These are phyloP conservation scores for Stylosanthes scabra DNA, from an alignment of 331 rosid genomes.

Conservation along the genomic window DNA sequence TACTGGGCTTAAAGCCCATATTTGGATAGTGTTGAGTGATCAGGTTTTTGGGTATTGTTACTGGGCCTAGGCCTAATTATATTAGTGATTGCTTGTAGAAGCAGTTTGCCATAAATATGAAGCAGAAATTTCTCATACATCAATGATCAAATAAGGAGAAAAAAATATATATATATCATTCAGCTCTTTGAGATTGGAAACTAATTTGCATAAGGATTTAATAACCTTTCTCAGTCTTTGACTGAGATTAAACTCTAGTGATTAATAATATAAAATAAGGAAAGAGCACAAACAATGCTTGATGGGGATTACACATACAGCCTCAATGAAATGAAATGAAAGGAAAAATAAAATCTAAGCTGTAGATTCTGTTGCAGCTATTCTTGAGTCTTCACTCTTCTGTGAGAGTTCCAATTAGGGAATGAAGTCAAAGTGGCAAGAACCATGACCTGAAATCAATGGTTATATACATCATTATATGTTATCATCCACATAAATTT, in stretches of 20 bases:
- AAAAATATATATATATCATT: not conserved
- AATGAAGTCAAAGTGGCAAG: conserved; percentile 65
- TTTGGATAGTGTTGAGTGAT: too few species aligned
- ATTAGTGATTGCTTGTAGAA: too few species aligned
- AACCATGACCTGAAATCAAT: conserved; percentile 58
- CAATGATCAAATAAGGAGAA: not conserved
- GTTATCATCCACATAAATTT: too few species aligned
- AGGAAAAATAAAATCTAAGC: too few species aligned
- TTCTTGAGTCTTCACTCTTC: not conserved
- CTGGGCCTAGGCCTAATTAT: too few species aligned
- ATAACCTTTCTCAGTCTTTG: conserved; percentile 3
- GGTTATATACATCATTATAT: not conserved
- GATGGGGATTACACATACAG: too few species aligned
- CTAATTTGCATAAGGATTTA: conserved; percentile 27
- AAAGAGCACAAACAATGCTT: not conserved
- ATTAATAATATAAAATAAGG: too few species aligned
- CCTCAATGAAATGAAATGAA: too few species aligned
- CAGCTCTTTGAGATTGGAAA: not conserved
- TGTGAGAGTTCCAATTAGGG: conserved; percentile 42
- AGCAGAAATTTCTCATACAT: not conserved
- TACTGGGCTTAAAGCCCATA: too few species aligned
- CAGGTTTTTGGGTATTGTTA: too few species aligned
- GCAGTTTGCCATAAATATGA: too few species aligned
- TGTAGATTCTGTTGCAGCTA: conserved; percentile 1
- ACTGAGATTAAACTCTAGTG: conserved; percentile 1